Evolutionary conservation across 2,329 filamentous ascomycete genomes (phyloP).

Genomic region (Aspergillus glaucus): DNA sequence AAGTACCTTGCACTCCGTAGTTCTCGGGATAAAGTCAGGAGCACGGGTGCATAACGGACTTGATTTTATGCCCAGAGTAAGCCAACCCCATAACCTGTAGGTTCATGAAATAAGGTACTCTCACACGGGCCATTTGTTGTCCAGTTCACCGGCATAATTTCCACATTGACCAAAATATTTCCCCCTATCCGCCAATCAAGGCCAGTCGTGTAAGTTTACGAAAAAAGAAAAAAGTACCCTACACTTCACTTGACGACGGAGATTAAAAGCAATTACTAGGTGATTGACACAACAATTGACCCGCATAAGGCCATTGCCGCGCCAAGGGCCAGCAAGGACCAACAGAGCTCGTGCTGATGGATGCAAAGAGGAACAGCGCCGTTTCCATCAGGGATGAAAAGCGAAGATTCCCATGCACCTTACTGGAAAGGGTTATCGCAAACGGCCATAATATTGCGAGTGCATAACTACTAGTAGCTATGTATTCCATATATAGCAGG

Average conservation of each 20-base stretch:
- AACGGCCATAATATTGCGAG: no score
- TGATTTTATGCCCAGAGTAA: not conserved
- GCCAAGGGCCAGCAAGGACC: not conserved
- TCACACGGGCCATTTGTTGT: not conserved
- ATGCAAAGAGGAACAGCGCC: not conserved
- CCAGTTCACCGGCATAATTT: constrained; percentile 5
- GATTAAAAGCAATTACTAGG: not conserved
- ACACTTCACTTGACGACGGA: no score
- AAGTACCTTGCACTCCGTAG: not conserved
- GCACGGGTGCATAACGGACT: not conserved
- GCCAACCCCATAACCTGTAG: constrained; percentile 1
- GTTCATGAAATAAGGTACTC: not conserved
- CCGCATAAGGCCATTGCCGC: constrained; percentile 5
- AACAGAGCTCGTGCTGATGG: not conserved
- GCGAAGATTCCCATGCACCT: not conserved
- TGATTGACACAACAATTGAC: constrained; percentile 6
- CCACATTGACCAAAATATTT: not conserved
- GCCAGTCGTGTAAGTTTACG: not conserved
- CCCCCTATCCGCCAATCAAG: not conserved
- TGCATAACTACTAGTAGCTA: no score
- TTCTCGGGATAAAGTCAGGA: not conserved
- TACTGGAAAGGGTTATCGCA: not conserved
- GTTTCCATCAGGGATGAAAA: no score
- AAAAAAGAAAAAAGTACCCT: not conserved
- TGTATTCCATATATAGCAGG: no score